Evolutionary conservation across 768 basidiomycete species (phyloP).

Genomic region (Strobilomyces echinocephalus): DNA sequence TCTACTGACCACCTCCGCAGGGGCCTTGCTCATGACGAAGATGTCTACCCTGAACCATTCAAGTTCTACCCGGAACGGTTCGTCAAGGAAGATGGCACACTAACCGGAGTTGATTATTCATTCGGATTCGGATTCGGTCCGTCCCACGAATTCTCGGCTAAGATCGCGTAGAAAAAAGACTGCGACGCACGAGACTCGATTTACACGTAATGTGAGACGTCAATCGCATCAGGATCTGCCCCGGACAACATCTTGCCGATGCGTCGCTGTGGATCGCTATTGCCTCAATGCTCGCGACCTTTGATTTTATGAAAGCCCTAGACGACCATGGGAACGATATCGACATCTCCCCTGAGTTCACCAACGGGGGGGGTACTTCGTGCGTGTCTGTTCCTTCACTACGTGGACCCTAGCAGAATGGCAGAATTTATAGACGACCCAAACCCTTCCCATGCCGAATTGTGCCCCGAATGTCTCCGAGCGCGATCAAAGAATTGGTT

Average conservation of each 20-base stretch:
- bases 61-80: constrained; percentile 41
- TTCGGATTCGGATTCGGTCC: constrained; percentile 24
- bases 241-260: constrained; percentile 20
- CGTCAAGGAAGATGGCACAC: constrained; percentile 15
- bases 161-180: no score
- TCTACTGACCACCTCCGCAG: constrained; percentile 16
- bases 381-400: constrained; percentile 6
- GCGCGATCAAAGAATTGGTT: constrained; percentile 9
- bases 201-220: not conserved
- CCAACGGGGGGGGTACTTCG: constrained; percentile 11
- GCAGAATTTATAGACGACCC: constrained; percentile 15
- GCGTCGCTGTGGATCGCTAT: constrained; percentile 26
- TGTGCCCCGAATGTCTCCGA: constrained; percentile 12
- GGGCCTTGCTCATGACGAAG: constrained; percentile 37
- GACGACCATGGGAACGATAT: constrained; percentile 24
- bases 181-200: no score
- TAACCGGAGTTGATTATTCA: constrained; percentile 2
- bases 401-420: not conserved
- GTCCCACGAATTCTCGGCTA: no score
- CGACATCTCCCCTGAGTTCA: constrained; percentile 23
- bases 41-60: constrained; percentile 36
- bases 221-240: constrained; percentile 16
- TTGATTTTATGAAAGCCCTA: constrained; percentile 17
- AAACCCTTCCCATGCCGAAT: constrained; percentile 21
- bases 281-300: constrained; percentile 20